Conservation (phyloP, 352 stramenopile species). For the Globisporangium barbulae region DNA sequence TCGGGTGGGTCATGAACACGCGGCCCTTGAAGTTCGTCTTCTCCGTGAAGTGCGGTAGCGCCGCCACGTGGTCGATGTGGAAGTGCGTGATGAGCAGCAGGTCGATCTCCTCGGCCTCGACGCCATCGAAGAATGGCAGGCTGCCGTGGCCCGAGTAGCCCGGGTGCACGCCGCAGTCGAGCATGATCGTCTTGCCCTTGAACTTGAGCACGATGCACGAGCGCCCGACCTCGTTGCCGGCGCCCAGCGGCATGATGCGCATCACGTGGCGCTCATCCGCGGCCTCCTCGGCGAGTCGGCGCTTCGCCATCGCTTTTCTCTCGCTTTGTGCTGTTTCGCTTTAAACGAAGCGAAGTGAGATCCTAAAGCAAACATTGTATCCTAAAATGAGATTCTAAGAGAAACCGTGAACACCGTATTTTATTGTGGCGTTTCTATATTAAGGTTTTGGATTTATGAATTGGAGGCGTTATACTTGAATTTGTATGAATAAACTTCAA, state of each 20-base stretch:
- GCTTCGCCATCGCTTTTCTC: constrained; percentile 58
- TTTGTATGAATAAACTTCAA: too few species aligned
- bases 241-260: constrained; percentile 94
- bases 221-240: constrained; percentile 98
- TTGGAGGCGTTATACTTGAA: too few species aligned
- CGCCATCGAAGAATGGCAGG: constrained; percentile 97
- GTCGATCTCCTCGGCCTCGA: constrained; percentile 95
- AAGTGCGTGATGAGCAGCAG: constrained; percentile 99
- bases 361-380: too few species aligned
- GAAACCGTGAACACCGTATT: too few species aligned
- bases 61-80: constrained; percentile 99
- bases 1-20: constrained; percentile 99
- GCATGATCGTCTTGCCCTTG: constrained; percentile 98
- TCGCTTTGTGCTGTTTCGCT: neutral
- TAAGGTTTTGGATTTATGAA: too few species aligned
- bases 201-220: constrained; percentile 99
- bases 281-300: constrained; percentile 62
- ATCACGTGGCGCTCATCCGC: constrained; percentile 89
- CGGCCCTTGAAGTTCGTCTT: constrained; percentile 97
- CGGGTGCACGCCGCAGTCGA: constrained; percentile 89
- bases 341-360: too few species aligned
- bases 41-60: constrained; percentile 99
- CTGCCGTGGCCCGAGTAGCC: constrained; percentile 96
- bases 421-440: too few species aligned
- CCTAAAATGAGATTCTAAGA: too few species aligned